phyloP scores from a whole-genome alignment of 1,139 yeast species.

The Kurtzmaniella quercitrusa region DNA sequence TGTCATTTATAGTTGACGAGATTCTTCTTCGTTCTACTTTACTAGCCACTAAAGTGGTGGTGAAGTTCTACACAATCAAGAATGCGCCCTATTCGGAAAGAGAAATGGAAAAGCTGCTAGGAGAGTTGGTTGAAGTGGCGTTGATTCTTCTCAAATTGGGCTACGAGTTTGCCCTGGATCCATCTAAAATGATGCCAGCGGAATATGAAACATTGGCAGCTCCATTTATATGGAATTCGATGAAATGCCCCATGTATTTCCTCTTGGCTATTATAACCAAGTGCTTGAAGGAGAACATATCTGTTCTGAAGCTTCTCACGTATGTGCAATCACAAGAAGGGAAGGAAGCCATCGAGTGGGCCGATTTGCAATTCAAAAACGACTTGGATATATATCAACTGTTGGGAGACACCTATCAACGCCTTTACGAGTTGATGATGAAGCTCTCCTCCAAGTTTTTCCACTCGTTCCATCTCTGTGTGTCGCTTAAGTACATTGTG shows the following conservation, averaged over 20 bases:
- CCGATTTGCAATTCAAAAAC: not conserved
- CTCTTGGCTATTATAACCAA: not conserved
- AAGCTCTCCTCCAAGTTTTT: not conserved
- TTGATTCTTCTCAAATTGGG: not conserved
- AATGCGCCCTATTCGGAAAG: not conserved
- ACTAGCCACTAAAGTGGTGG: not conserved
- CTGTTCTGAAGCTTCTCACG: not conserved
- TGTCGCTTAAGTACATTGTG: not conserved
- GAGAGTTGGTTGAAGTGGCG: not conserved
- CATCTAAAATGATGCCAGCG: not conserved
- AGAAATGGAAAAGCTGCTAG: not conserved
- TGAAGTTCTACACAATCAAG: not conserved
- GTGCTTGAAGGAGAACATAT: not conserved
- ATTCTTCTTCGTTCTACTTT: not conserved
- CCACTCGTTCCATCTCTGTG: conserved; percentile 1
- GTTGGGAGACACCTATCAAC: not conserved
- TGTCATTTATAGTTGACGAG: not conserved
- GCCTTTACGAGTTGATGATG: not conserved
- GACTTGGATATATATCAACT: not conserved
- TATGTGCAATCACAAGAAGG: not conserved
- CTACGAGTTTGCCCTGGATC: not conserved
- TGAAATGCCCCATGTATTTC: not conserved
- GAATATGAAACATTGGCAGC: conserved; percentile 1
- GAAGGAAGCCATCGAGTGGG: not conserved
- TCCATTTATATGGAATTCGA: conserved; percentile 1